Evolutionary conservation across 345 rosid genomes (phyloP).

Genomic region (Acer saccharum): DNA sequence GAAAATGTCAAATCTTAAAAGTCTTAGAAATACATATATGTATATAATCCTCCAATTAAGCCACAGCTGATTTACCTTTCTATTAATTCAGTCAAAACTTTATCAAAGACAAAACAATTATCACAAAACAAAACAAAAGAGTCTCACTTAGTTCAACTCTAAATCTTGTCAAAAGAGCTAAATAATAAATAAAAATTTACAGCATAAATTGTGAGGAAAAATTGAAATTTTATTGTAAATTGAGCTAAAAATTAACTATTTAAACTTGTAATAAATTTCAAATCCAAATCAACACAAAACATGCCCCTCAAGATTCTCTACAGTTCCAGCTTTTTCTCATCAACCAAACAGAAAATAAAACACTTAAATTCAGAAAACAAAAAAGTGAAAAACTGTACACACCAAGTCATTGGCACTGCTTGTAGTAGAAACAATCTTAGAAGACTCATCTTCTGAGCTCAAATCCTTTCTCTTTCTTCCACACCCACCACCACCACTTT

Average conservation of each 20-base stretch:
- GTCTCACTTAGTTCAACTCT: background rate
- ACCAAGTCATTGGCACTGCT: constrained; percentile 82
- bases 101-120: background rate
- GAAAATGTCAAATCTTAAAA: constrained; percentile 7
- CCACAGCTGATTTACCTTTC: background rate
- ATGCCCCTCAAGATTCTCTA: background rate
- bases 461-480: constrained; percentile 66
- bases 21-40: background rate
- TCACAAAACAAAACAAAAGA: background rate
- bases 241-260: background rate
- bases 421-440: constrained; percentile 79
- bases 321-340: background rate
- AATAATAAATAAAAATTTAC: background rate
- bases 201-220: background rate
- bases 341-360: constrained; percentile 9
- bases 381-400: constrained; percentile 6
- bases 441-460: constrained; percentile 73
- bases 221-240: background rate
- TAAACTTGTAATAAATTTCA: background rate
- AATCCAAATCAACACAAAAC: constrained; percentile 9
- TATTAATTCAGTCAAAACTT: background rate
- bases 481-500: constrained; percentile 59
- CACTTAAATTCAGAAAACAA: background rate
- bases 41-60: background rate
- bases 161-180: background rate